A percentile compares a stretch with the other conserved stretches of the same genome.
These are phyloP conservation scores for Chaetomiaceae sp. DNA, from an alignment of 2,329 filamentous ascomycete species.

Conservation along the genomic window DNA sequence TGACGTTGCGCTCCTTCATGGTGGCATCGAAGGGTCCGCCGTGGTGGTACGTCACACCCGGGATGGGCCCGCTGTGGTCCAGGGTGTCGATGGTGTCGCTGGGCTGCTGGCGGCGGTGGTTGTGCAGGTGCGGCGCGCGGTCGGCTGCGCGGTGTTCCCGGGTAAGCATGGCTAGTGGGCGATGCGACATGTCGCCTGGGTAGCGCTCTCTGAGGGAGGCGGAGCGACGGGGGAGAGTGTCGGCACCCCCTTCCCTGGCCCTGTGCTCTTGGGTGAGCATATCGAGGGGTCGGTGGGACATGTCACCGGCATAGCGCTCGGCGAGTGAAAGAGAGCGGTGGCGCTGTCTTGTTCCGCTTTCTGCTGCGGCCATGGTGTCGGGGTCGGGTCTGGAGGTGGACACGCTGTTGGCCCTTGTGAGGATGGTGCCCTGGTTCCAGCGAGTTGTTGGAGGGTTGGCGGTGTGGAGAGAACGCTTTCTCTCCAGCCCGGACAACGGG, in stretches of 20 bases:
- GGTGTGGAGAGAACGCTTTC: conserved; percentile 22
- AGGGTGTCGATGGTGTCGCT: conserved; percentile 79
- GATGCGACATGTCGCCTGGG: conserved; percentile 59
- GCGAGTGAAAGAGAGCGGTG: conserved; percentile 42
- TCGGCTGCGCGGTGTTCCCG: conserved; percentile 62
- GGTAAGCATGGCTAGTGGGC: conserved; percentile 63
- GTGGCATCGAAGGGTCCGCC: conserved; percentile 87
- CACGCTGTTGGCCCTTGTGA: conserved; percentile 25
- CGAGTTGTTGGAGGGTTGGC: conserved; percentile 25
- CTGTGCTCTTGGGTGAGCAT: conserved; percentile 55
- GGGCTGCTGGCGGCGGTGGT: conserved; percentile 60
- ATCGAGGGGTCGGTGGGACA: conserved; percentile 61
- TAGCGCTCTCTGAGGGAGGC: conserved; percentile 54
- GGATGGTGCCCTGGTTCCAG: conserved; percentile 30
- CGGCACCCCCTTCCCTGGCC: conserved; percentile 7
- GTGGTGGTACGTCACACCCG: conserved; percentile 72
- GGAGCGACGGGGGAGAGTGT: conserved; percentile 23
- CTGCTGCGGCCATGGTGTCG: conserved; percentile 26
- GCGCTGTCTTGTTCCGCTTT: conserved; percentile 19
- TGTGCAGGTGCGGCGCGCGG: conserved; percentile 61
- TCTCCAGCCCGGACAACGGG: conserved; percentile 19
- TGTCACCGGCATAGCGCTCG: conserved; percentile 58
- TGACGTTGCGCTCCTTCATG: conserved; percentile 66
- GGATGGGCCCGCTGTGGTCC: conserved; percentile 52
- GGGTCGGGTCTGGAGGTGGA: conserved; percentile 18